Conservation (phyloP, 164 flowering plant species). For the Annona squamosa region DNA sequence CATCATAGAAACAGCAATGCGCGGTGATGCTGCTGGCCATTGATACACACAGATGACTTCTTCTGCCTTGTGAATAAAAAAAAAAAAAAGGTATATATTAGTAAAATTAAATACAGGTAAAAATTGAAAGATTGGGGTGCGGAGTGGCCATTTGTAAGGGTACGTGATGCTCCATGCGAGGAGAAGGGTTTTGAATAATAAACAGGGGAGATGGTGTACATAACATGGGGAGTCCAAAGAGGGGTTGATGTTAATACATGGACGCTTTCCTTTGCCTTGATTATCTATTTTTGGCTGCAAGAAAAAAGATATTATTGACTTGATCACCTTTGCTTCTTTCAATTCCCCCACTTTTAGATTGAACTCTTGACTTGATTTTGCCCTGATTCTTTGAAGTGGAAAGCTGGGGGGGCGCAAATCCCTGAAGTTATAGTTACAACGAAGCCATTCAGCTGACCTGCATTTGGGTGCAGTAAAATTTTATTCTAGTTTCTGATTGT, state of each 20-base stretch:
- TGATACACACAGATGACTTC: background rate
- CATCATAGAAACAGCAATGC: background rate
- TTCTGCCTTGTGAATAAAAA: constrained; percentile 3
- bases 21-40: background rate
- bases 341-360: background rate
- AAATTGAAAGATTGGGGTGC: background rate
- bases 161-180: background rate
- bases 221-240: background rate
- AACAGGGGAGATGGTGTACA: background rate
- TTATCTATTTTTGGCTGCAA: background rate
- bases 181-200: background rate
- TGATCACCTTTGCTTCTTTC: background rate
- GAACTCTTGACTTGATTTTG: background rate
- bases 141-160: background rate
- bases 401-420: no score
- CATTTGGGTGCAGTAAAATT: no score
- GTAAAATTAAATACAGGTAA: background rate
- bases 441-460: no score
- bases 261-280: background rate
- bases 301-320: background rate
- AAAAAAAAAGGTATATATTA: background rate
- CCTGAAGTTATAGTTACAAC: no score
- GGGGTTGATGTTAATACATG: background rate
- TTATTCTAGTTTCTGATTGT: no score
- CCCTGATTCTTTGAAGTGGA: background rate